These are phyloP conservation scores for Scheffersomyces lignicola DNA, from an alignment of 1,139 yeast species.

Conservation along the genomic window DNA sequence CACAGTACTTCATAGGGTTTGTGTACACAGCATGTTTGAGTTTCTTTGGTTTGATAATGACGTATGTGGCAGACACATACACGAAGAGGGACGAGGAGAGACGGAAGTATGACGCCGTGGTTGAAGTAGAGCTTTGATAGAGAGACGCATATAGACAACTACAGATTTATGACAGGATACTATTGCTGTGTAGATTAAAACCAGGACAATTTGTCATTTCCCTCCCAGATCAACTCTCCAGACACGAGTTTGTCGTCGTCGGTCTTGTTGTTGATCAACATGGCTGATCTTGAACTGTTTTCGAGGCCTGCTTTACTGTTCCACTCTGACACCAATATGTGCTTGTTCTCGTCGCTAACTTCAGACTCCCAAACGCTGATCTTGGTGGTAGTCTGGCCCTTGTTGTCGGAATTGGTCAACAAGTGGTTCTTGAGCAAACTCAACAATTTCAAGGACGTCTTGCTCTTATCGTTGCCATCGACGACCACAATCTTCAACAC, in stretches of 20 bases:
- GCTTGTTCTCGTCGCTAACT: constrained; percentile 14
- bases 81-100: constrained; percentile 2
- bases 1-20: constrained; percentile 21
- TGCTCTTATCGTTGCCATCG: constrained; percentile 18
- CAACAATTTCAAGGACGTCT: constrained; percentile 22
- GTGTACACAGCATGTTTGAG: constrained; percentile 23
- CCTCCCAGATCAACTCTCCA: constrained; percentile 43
- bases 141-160: not conserved
- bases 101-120: not conserved
- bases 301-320: constrained; percentile 21
- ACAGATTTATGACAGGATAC: constrained; percentile 1
- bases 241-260: constrained; percentile 24
- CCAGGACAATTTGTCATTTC: constrained; percentile 48
- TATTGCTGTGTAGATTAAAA: constrained; percentile 21
- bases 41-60: constrained; percentile 20
- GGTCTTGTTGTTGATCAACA: constrained; percentile 22
- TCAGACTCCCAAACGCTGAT: constrained; percentile 43
- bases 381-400: constrained; percentile 14
- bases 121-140: constrained; percentile 1
- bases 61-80: constrained; percentile 11
- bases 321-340: constrained; percentile 17
- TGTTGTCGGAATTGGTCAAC: constrained; percentile 6
- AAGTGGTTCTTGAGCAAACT: constrained; percentile 22
- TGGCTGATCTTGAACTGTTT: constrained; percentile 41
- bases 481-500: constrained; percentile 29